Evolutionary conservation across 192 early-diverging fungal genomes (phyloP), one percentile per base, ranked within the genome.

Genomic region (Rhizophlyctis rosea): DNA sequence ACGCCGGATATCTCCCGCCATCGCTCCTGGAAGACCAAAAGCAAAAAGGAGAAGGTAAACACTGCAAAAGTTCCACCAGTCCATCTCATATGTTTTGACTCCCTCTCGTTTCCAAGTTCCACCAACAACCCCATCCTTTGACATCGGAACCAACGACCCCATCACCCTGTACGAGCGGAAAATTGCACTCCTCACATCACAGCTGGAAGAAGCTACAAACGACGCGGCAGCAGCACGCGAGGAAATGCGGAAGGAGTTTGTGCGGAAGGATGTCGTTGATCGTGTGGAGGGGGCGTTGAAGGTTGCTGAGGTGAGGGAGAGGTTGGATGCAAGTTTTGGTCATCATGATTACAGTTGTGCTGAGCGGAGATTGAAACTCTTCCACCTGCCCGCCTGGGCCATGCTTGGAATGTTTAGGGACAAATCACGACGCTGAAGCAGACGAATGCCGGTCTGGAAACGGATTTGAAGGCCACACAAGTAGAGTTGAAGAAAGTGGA

Each of bases 1-100:
- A 79, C 48, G 76, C 80, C 18, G 59, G 69, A 3, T 81, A 81
- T 50, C 63, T 81, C 18, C 80, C 80, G 14, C 66, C 69, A 61
- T 64, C 59, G 27, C 35, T 70, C 7, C 34, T 76, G 4, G 57
- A 65, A 29, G n/a, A n/a, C n/a, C 65, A 76, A 55, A 71, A 67
- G 55, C 63, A 67, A 25, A 57, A 63, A 30, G 80, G 79, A n/a
- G 28, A 64, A 51, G 30, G 73, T 75, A 62, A 56, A 61, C 3
- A 25, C n/a, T 67, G 30, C 39, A 27, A 27, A n/a, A 32, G 16
- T 52, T 49, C 11, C 4, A 72, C 13, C 25, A 56, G 3, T 7
- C 5, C 7, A 18, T 55, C 30, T 7, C 7, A 50, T 4, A 55
- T 14, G 11, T 24, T 21, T 61, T 0, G 18, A 48, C 18, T 48